phyloP scores from a whole-genome alignment of 805 yeast genomes.

The Metschnikowia dekortorum region DNA sequence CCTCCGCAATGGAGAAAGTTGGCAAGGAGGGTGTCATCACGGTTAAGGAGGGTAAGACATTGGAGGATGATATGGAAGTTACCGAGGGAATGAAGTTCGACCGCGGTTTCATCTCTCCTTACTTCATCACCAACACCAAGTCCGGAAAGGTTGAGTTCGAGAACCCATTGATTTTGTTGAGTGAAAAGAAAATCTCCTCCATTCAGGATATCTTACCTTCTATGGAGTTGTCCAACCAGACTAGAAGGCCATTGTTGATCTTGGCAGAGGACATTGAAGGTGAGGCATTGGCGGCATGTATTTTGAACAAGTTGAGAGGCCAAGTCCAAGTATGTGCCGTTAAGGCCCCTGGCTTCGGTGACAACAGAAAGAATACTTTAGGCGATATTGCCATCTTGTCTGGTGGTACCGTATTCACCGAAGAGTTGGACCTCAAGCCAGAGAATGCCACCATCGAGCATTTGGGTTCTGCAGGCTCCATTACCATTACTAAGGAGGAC shows the following conservation, averaged over 20 bases:
- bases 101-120: conserved; percentile 95
- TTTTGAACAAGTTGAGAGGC: conserved; percentile 94
- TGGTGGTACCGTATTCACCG: conserved; percentile 89
- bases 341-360: conserved; percentile 99
- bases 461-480: conserved; percentile 86
- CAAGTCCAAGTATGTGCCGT: conserved; percentile 97
- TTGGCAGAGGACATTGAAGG: conserved; percentile 96
- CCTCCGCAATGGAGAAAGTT: conserved; percentile 96
- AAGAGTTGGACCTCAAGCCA: conserved; percentile 92
- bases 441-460: conserved; percentile 88
- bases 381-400: conserved; percentile 94
- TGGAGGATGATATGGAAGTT: conserved; percentile 93
- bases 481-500: conserved; percentile 92
- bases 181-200: conserved; percentile 89
- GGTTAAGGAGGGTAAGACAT: conserved; percentile 94
- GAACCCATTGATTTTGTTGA: conserved; percentile 81
- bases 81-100: conserved; percentile 98
- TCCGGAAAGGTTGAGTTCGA: conserved; percentile 91
- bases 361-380: conserved; percentile 92
- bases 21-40: conserved; percentile 99
- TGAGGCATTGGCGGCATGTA: conserved; percentile 97
- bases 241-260: conserved; percentile 88
- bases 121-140: conserved; percentile 92
- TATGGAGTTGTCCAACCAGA: conserved; percentile 86
- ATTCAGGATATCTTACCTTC: conserved; percentile 91